Conservation (phyloP, 2,329 filamentous ascomycete species). For the Xylaria polymorpha region DNA sequence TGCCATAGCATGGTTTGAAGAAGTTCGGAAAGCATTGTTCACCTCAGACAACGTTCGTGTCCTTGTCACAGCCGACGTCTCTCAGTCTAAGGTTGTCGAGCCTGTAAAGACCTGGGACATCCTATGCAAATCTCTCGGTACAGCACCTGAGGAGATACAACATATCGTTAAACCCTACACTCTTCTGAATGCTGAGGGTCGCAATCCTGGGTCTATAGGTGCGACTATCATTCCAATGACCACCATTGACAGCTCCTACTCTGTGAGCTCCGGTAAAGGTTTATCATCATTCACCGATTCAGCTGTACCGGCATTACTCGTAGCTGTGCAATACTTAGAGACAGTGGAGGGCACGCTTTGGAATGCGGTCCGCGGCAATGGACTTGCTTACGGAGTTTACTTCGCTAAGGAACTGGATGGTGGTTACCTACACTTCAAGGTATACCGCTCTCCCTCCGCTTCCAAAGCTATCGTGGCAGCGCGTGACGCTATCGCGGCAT, state of each 20-base stretch:
- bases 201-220: constrained; percentile 77
- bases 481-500: constrained; percentile 77
- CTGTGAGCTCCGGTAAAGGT: constrained; percentile 78
- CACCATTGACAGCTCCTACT: constrained; percentile 91
- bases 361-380: constrained; percentile 91
- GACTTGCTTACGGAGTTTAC: constrained; percentile 88
- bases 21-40: constrained; percentile 80
- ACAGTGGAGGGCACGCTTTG: constrained; percentile 94
- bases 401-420: constrained; percentile 83
- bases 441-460: constrained; percentile 91
- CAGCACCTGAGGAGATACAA: constrained; percentile 64
- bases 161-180: constrained; percentile 77
- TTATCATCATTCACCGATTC: constrained; percentile 81
- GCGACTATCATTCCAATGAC: constrained; percentile 89
- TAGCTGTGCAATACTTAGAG: constrained; percentile 91
- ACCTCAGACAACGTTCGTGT: constrained; percentile 87
- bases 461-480: constrained; percentile 86
- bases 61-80: constrained; percentile 83
- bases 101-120: constrained; percentile 84
- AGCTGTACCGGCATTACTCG: constrained; percentile 82
- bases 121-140: constrained; percentile 65
- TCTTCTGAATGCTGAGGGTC: constrained; percentile 80
- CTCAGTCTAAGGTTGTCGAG: constrained; percentile 70
- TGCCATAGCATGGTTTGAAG: constrained; percentile 81
- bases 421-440: constrained; percentile 83